These are phyloP conservation scores for Rutstroemia sp. DNA, from an alignment of 2,329 filamentous ascomycete genomes.

Conservation along the genomic window DNA sequence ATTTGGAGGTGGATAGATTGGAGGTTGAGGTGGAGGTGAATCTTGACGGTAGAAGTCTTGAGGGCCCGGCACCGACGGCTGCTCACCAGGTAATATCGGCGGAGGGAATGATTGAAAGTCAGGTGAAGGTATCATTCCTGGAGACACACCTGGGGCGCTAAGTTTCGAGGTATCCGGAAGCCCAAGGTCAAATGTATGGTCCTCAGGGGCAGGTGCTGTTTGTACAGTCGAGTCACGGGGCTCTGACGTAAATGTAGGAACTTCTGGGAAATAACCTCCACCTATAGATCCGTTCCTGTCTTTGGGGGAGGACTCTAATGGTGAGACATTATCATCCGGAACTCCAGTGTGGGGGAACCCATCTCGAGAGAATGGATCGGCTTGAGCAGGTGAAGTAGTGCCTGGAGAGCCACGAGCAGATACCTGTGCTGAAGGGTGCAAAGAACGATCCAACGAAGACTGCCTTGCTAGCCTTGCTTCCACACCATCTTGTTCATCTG, in stretches of 20 bases:
- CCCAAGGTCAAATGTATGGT: constrained; percentile 18
- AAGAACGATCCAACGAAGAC: constrained; percentile 41
- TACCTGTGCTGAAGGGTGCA: constrained; percentile 34
- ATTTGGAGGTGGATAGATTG: constrained; percentile 26
- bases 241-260: constrained; percentile 31
- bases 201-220: constrained; percentile 24
- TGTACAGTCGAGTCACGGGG: constrained; percentile 19
- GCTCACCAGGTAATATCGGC: constrained; percentile 20
- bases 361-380: constrained; percentile 31
- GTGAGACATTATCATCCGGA: constrained; percentile 41
- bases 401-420: constrained; percentile 24
- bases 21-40: constrained; percentile 11
- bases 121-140: constrained; percentile 18
- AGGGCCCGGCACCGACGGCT: constrained; percentile 20
- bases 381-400: constrained; percentile 12
- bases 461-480: constrained; percentile 36
- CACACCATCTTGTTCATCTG: constrained; percentile 47
- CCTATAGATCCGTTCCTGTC: constrained; percentile 42
- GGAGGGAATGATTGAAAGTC: constrained; percentile 29
- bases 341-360: constrained; percentile 26
- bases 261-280: constrained; percentile 50
- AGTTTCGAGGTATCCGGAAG: constrained; percentile 23
- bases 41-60: constrained; percentile 31
- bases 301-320: constrained; percentile 37
- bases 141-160: constrained; percentile 16